Percentiles rank a stretch among this genome's conserved stretches.
These are phyloP conservation scores for Halophytophthora batemanensis DNA, from an alignment of 352 stramenopile genomes.

Conservation along the genomic window DNA sequence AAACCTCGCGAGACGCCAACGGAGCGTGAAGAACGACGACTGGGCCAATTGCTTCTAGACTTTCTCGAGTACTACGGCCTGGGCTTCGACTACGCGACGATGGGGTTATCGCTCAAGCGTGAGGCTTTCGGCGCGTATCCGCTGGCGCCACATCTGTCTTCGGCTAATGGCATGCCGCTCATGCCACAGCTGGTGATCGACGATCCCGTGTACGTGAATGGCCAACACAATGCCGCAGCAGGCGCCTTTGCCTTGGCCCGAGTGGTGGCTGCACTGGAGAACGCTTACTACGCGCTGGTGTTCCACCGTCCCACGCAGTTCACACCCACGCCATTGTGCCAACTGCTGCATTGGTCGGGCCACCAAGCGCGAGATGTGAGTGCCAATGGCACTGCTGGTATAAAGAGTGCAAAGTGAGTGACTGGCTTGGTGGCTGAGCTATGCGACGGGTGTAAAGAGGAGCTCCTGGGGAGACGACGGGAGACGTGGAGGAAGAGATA, in stretches of 20 bases:
- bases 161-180: slow-evolving; percentile 36
- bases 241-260: slow-evolving; percentile 76
- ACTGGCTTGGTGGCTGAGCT: too few relatives aligned
- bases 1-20: slow-evolving; percentile 5
- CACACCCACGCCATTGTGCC: slow-evolving; percentile 70
- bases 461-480: too few relatives aligned
- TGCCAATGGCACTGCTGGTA: too few relatives aligned
- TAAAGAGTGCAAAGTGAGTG: not conserved
- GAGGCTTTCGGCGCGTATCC: slow-evolving; percentile 82
- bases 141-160: slow-evolving; percentile 40
- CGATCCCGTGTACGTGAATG: slow-evolving; percentile 72
- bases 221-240: slow-evolving; percentile 75
- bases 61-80: slow-evolving; percentile 90
- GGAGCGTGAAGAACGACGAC: slow-evolving; percentile 23
- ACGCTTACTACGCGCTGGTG: slow-evolving; percentile 72
- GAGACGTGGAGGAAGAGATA: too few relatives aligned
- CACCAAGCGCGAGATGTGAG: slow-evolving; percentile 25
- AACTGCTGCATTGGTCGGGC: slow-evolving; percentile 79
- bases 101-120: slow-evolving; percentile 77
- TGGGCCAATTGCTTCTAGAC: slow-evolving; percentile 75
- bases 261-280: slow-evolving; percentile 77
- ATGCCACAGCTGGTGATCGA: slow-evolving; percentile 85
- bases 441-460: too few relatives aligned
- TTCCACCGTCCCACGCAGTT: slow-evolving; percentile 79
- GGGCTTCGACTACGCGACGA: slow-evolving; percentile 73